Evolutionary conservation across 345 rosid species (phyloP).

Genomic region (Salix purpurea): DNA sequence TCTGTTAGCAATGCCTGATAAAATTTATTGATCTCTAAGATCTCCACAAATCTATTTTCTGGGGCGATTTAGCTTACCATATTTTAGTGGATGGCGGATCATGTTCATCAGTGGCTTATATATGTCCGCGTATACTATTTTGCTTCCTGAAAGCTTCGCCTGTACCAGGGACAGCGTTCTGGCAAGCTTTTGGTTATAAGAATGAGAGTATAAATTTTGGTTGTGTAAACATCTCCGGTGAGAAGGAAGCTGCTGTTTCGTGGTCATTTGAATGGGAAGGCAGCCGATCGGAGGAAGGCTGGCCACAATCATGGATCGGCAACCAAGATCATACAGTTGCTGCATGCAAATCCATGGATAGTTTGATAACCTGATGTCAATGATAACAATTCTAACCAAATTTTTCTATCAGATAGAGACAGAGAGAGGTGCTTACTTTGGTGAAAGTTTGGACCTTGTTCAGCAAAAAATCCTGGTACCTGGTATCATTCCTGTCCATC

Average conservation of each 20-base stretch:
- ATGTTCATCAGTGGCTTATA: slow-evolving; percentile 44
- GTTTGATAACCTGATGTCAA: not conserved
- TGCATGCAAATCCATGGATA: slow-evolving; percentile 14
- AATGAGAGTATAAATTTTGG: slow-evolving; percentile 41
- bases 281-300: slow-evolving; percentile 71
- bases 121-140: slow-evolving; percentile 37
- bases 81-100: slow-evolving; percentile 39
- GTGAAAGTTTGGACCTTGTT: slow-evolving; percentile 20
- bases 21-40: too few species aligned
- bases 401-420: too few species aligned
- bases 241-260: not conserved
- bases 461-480: slow-evolving; percentile 49
- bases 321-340: slow-evolving; percentile 48
- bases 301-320: slow-evolving; percentile 38
- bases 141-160: slow-evolving; percentile 38
- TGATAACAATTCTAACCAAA: too few species aligned
- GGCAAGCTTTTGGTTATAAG: slow-evolving; percentile 44
- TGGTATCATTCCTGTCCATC: slow-evolving; percentile 8
- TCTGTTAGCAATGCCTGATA: too few species aligned
- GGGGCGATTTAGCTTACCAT: slow-evolving; percentile 25
- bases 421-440: slow-evolving; percentile 31
- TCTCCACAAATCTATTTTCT: too few species aligned
- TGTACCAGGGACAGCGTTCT: slow-evolving; percentile 29
- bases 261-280: slow-evolving; percentile 53
- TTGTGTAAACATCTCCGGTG: slow-evolving; percentile 38